Base-by-base conservation (phyloP, 1,284 basidiomycete genomes). In the Neolentinus lepideus region DNA sequence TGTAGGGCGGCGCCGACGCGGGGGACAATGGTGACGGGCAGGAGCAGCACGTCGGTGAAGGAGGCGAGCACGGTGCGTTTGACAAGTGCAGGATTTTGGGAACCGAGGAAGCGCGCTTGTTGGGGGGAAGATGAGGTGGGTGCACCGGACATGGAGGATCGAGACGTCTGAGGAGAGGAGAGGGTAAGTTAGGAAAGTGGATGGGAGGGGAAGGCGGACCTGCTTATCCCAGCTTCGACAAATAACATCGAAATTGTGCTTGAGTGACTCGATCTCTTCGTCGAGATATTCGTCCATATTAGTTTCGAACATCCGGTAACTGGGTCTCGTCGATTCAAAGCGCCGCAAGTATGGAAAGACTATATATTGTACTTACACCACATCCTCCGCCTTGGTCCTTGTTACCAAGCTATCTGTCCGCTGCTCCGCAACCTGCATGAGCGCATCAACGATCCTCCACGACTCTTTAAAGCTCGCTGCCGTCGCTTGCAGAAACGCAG, bases 211-310 rank as follows among this genome's bases (percentile, higher is more conserved):
- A 12, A 31, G 3, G 61, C 69, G 16, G 53, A 89, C 85, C 68
- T 88, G 79, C 16, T 71, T 74, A 56, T 94, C 85, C 94, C 94
- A 98, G 1, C 75, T 76, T 56, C 84, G 81, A 66, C 90, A 94
- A 22, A 90, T 88, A 1, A 71, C 73, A 51, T 92, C 87, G 58
- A 98, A 84, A 0, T 79, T 75, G 4, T 76, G 76, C 63, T 92
- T 92, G 52, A 93, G 79, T 64, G 82, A 84, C 56, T 96, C 93
- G 4, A 89, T 80, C 69, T 99, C 97, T 65, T 97, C 93, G 58
- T 93, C 88, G 2, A 99, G 84, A 65, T 99, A 99, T 64, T 97
- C 95, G 66, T 95, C 94, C 88, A 98, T 94, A 67, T 96, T 90
- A 2, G 80, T 74, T 68, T 97, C 94, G 66, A 97, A 99, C 91